Base-by-base conservation (phyloP, 306 rosid species). In the Cicer pinnatifidum region DNA sequence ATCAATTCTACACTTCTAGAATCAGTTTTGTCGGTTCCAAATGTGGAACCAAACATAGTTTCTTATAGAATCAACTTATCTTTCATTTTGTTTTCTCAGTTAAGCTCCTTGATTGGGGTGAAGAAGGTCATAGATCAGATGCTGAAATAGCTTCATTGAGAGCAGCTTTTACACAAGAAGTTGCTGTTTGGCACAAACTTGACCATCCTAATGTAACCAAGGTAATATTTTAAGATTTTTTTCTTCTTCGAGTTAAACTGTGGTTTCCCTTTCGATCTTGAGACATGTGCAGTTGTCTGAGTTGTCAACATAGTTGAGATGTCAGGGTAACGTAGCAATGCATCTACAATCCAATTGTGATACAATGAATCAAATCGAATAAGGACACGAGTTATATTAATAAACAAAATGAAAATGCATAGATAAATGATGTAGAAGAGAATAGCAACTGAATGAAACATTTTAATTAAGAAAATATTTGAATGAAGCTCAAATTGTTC, bases 31-130 rank as follows among this genome's bases (percentile, higher is more conserved):
- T 28, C 35, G 35, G 35, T 28, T 28, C 5, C 35, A 0, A 28
- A 28, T 0, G 35, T 28, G 5, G 35, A 28, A 28, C 35, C 35
- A 28, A 28, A 28, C 35, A 28, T 28, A 28, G 35, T 28, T 28
- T 28, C 35, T 28, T 28, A 28, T 28, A 28, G 35, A 28, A 28
- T 28, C 35, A 73, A 58, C 13, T 57, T 56, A 52, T 75, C 46
- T 65, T 58, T 81, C 44, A 11, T 76, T 75, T 75, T 64, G 69
- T 80, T 78, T 83, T 76, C 40, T 79, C 89, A 94, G 98, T 91
- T 65, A 94, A 94, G 81, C 95, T 94, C 77, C 96, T 94, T 75
- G 98, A 94, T 70, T 94, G 98, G 98, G 98, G 98, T 28, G 98
- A 94, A 87, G 98, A 91, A 80, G 97, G 95, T 23, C 98, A 94